Evolutionary conservation across 495 filamentous ascomycete genomes (phyloP), one percentile per base, ranked within the genome.

Genomic region (Coniosporium apollinis): DNA sequence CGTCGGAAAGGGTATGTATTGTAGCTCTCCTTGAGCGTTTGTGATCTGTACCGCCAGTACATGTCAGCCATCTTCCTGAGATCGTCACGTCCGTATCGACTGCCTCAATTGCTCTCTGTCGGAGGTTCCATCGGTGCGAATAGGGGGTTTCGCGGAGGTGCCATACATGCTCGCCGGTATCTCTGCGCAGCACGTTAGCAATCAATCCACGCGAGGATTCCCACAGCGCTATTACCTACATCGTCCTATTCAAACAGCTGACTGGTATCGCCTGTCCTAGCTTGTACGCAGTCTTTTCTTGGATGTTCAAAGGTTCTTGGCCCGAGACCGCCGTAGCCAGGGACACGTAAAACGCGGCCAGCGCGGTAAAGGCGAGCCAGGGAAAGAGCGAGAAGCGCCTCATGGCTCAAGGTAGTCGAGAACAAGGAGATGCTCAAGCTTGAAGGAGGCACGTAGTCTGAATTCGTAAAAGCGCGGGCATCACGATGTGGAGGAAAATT

Each of bases 1-100:
- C 25, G 66, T 67, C 22, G 79, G 79, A 57, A 97, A 96, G 32
- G 89, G 84, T 36, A 92, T 76, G 64, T 89, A 97, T 68, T 92
- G 71, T 22, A 94, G 81, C 54, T 85, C 74, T 44, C 87, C 82
- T 29, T 70, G 61, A 14, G 65, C 60, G 51, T 89, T 74, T 38
- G 74, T 73, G 51, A 97, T 79, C 70, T 97, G 69, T 36, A n/a
- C n/a, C n/a, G n/a, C n/a, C n/a, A n/a, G n/a, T n/a, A n/a, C n/a
- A n/a, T n/a, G n/a, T n/a, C n/a, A n/a, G n/a, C n/a, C n/a, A n/a
- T n/a, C n/a, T n/a, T 14, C 15, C 24, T 25, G 6, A n/a, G 4
- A 28, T 19, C 5, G 17, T 15, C 22, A 29, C 9, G 10, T 26
- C 28, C 18, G 33, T 32, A 21, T 25, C 15, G 42, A 44, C 37